Evolutionary conservation across 768 basidiomycete genomes (phyloP), one percentile per base, ranked within the genome.

Genomic region (Rhodotorula sphaerocarpa): DNA sequence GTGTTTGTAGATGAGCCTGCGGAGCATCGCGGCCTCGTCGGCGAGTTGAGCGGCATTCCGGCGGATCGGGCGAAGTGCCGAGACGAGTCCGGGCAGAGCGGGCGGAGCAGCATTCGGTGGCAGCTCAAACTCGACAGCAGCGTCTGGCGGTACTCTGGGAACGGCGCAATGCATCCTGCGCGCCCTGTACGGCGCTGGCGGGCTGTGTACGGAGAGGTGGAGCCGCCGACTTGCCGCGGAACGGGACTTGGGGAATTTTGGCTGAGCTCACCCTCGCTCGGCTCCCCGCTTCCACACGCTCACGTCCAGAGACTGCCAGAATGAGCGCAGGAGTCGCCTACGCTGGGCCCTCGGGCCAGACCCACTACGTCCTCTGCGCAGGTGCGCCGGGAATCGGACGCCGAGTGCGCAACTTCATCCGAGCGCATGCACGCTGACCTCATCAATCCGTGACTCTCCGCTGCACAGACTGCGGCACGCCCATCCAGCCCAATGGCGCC

Each of bases 401-500:
- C n/a, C n/a, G n/a, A n/a, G n/a, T n/a, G n/a, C n/a, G n/a, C n/a
- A n/a, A n/a, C n/a, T n/a, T n/a, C n/a, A n/a, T n/a, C n/a, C n/a
- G n/a, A n/a, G n/a, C n/a, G n/a, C n/a, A 5, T 16, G 3, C 27
- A 33, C 44, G 42, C 58, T 59, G 36, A 60, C 47, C 44, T 25
- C 28, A 39, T 39, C 27, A 5, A 30, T 23, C 12, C 9, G 6
- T 30, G 27, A 7, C 34, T 63, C 21, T 20, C 28, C 50, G 21
- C 2, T 28, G 1, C 28, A 4, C 55, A 69, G 72, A 74, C 55
- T 75, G 74, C 57, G 74, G 74, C 12, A 71, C 69, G 3, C 70
- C 70, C 23, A 73, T 73, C 59, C 63, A 72, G 50, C 70, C 72
- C 27, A 73, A 95, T 75, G 88, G 87, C 65, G 90, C 90, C 44